Percentiles rank a stretch among this genome's conserved stretches.
Conservation (phyloP, 257 asterid species). For the Parsonsia alboflavescens region DNA sequence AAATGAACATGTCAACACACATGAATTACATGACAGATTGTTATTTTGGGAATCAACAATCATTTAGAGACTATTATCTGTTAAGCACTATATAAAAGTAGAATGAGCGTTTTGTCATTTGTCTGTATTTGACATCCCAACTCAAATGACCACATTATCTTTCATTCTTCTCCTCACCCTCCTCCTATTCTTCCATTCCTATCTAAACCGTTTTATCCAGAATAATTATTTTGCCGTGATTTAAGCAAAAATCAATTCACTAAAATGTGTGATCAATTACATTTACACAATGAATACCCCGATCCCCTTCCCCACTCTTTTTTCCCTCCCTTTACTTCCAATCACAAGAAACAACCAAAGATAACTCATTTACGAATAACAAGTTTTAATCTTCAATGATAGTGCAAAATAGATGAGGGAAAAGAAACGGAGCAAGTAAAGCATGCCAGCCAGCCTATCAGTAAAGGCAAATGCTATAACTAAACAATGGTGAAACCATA, state of each 20-base stretch:
- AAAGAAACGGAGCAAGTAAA: too few relatives aligned
- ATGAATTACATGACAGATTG: background rate
- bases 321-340: background rate
- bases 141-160: too few relatives aligned
- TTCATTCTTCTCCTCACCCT: too few relatives aligned
- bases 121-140: too few relatives aligned
- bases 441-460: too few relatives aligned
- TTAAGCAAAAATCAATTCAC: too few relatives aligned
- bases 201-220: background rate
- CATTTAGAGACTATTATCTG: background rate
- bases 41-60: background rate
- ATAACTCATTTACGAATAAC: too few relatives aligned
- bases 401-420: background rate
- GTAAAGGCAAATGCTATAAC: too few relatives aligned
- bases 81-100: too few relatives aligned
- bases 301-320: background rate
- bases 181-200: background rate
- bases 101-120: too few relatives aligned
- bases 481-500: background rate
- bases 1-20: background rate
- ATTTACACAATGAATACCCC: background rate
- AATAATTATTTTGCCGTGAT: too few relatives aligned
- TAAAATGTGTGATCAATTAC: background rate
- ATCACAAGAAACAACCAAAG: background rate
- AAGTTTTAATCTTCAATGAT: background rate